Evolutionary conservation across 768 basidiomycete species (phyloP).

Genomic region (Trametes punicea): DNA sequence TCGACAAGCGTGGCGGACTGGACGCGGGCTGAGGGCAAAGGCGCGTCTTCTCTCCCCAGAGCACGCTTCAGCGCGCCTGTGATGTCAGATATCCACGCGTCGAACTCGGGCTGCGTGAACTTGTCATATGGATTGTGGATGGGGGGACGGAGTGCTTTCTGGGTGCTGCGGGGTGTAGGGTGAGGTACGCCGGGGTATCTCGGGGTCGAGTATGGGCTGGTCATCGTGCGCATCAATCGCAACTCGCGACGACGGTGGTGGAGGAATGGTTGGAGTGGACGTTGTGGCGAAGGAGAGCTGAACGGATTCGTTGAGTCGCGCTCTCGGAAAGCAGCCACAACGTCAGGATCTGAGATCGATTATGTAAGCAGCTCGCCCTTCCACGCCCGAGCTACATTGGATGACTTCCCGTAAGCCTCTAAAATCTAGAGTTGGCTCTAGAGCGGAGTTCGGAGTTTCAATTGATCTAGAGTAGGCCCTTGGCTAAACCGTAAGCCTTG

Average conservation of each 20-base stretch:
- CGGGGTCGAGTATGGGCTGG: constrained; percentile 21
- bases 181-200: constrained; percentile 20
- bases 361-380: not conserved
- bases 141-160: constrained; percentile 39
- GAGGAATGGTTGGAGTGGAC: not conserved
- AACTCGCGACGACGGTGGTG: not conserved
- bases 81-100: constrained; percentile 66
- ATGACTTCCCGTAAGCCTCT: too few relatives aligned
- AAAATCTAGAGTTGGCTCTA: not conserved
- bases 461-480: too few relatives aligned
- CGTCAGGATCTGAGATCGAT: constrained; percentile 4
- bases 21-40: not conserved
- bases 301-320: not conserved
- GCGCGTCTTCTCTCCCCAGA: constrained; percentile 42
- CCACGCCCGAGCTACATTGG: not conserved
- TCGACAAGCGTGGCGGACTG: constrained; percentile 29
- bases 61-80: constrained; percentile 55
- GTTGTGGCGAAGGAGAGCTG: not conserved
- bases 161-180: constrained; percentile 23
- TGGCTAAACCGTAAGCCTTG: too few relatives aligned
- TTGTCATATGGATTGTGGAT: constrained; percentile 73
- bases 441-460: too few relatives aligned
- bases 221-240: constrained; percentile 17
- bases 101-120: constrained; percentile 64
- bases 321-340: constrained; percentile 3